Base-by-base conservation (phyloP, 768 basidiomycete species). In the Strobilomyces confusus region DNA sequence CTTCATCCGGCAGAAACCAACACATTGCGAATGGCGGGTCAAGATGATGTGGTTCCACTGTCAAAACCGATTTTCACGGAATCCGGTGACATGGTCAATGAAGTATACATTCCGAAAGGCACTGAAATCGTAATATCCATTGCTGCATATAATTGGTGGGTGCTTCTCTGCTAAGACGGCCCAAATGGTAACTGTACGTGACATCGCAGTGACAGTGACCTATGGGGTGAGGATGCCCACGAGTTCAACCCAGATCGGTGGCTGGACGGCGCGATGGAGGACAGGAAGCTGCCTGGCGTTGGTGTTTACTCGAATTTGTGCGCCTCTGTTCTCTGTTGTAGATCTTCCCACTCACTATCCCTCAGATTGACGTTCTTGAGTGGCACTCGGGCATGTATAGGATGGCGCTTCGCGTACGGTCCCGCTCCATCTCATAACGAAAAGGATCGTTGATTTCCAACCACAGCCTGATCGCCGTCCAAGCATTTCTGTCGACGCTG, bases 1-100 rank as follows among this genome's bases (percentile, higher is more conserved):
- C 75, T 68, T 51, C 73, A 77, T 56, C 78, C 81, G 22, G 77
- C 75, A 1, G 60, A 75, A n/a, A 75, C 78, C 52, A 73, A 77
- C n/a, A 74, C 74, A n/a, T 73, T 77, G 52, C 75, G 85, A n/a
- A 66, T 75, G 54, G 73, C 82, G 0, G 67, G 65, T 5, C 65
- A 70, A 32, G 82, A 87, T 60, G 80, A 83, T 49, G 63, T 81
- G 13, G 61, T 87, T 22, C 84, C 85, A 0, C 74, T 87, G 25
- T 78, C 80, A 5, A 74, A 71, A 48, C 80, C 80, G 4, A 73
- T 82, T 47, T 69, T 58, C 51, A 77, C 75, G 8, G 65, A 65
- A n/a, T 73, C 73, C 5, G 82, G 82, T 5, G 69, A 74, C 48
- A 51, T 67, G n/a, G 62, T 80, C 48, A 63, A 62, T 3, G 68